Conservation (phyloP, 2,329 filamentous ascomycete genomes). For the Elsinoe batatas region DNA sequence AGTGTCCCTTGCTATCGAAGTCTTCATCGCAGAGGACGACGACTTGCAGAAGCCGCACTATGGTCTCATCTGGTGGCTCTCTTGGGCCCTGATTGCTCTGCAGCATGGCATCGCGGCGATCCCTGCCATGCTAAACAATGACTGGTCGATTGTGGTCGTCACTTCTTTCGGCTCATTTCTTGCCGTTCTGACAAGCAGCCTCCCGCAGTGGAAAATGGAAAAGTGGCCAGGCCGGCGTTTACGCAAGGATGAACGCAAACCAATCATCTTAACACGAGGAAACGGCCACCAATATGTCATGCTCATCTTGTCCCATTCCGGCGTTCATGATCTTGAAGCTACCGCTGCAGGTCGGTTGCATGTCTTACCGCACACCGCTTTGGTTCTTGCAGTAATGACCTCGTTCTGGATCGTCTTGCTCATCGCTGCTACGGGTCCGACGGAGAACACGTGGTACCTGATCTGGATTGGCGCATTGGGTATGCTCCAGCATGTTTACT, state of each 20-base stretch:
- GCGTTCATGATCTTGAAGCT: background rate
- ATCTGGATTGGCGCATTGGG: constrained; percentile 20
- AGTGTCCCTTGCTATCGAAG: background rate
- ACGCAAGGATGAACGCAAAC: background rate
- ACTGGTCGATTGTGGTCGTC: background rate
- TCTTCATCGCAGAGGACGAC: background rate
- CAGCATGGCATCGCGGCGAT: background rate
- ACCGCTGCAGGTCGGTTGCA: background rate
- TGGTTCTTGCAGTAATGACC: background rate
- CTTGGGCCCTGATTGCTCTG: background rate
- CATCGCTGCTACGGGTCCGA: constrained; percentile 18
- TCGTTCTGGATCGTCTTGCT: constrained; percentile 18
- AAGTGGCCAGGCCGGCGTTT: background rate
- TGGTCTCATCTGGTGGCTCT: background rate
- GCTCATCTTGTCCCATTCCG: background rate
- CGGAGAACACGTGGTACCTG: constrained; percentile 19
- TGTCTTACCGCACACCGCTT: background rate
- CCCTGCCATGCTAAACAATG: background rate
- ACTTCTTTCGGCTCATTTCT: background rate
- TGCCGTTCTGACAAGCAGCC: background rate
- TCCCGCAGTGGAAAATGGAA: background rate
- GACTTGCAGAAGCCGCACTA: background rate
- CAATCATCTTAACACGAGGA: background rate
- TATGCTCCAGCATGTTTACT: constrained; percentile 18
- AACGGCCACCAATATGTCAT: background rate